Evolutionary conservation across 805 yeast genomes (phyloP).

Genomic region (Yarrowia divulgata): DNA sequence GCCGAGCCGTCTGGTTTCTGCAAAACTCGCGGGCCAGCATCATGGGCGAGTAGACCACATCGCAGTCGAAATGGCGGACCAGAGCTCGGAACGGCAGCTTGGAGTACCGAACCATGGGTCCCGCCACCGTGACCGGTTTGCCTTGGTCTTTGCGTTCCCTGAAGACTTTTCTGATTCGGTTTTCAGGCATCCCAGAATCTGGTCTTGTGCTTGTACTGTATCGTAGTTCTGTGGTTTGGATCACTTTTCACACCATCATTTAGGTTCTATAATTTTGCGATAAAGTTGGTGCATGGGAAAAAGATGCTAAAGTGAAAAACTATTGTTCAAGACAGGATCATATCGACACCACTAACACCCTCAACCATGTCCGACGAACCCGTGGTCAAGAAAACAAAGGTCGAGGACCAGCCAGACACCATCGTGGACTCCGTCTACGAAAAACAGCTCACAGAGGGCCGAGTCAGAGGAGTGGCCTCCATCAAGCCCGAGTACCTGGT

Average conservation of each 20-base stretch:
- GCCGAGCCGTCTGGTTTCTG: slow-evolving; percentile 78
- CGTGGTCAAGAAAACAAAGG: slow-evolving; percentile 46
- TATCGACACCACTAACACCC: neutral
- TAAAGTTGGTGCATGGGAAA: slow-evolving; percentile 15
- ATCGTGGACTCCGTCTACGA: slow-evolving; percentile 44
- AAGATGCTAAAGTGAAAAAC: neutral
- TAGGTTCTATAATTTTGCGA: slow-evolving; percentile 50
- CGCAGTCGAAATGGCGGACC: slow-evolving; percentile 73
- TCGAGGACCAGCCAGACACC: slow-evolving; percentile 41
- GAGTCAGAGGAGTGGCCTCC: slow-evolving; percentile 72
- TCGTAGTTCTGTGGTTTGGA: no score
- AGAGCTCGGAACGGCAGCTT: slow-evolving; percentile 89
- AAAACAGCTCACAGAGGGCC: slow-evolving; percentile 43
- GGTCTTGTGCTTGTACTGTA: neutral
- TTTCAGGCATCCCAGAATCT: slow-evolving; percentile 44
- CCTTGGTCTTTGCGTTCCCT: slow-evolving; percentile 56
- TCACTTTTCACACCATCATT: neutral
- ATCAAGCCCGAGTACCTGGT: slow-evolving; percentile 75
- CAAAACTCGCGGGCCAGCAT: slow-evolving; percentile 94
- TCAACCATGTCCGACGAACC: slow-evolving; percentile 42
- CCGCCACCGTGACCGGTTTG: slow-evolving; percentile 72
- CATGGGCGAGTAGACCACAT: slow-evolving; percentile 95
- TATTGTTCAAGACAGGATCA: neutral
- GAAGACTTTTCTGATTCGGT: slow-evolving; percentile 63
- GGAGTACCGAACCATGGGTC: slow-evolving; percentile 98